Evolutionary conservation across 192 early-diverging fungal species (phyloP).

Genomic region (Funneliformis mosseae): DNA sequence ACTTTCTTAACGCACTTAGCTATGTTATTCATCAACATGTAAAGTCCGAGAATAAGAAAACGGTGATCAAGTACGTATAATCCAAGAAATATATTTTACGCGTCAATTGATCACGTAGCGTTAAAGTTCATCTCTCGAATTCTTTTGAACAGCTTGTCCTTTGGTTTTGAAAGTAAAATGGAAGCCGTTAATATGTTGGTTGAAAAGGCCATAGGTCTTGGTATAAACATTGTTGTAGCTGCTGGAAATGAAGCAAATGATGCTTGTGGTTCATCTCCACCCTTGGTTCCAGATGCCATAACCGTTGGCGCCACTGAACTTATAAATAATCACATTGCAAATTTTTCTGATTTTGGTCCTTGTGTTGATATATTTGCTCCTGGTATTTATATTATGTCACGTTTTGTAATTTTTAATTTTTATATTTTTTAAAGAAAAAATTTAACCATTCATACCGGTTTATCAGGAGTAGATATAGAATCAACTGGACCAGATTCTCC

Average conservation of each 20-base stretch:
- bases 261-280: conserved; percentile 52
- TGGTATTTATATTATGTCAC: conserved; percentile 58
- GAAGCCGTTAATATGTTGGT: conserved; percentile 31
- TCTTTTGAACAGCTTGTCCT: conserved; percentile 42
- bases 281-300: conserved; percentile 55
- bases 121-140: conserved; percentile 31
- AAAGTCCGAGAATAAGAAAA: not conserved
- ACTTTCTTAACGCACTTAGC: conserved; percentile 68
- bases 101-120: conserved; percentile 25
- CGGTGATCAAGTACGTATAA: conserved; percentile 36
- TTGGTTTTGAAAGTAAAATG: conserved; percentile 34
- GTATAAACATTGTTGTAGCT: conserved; percentile 58
- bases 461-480: too few relatives aligned
- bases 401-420: conserved; percentile 44
- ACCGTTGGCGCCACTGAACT: conserved; percentile 82
- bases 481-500: too few relatives aligned
- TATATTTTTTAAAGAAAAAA: too few relatives aligned
- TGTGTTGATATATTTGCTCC: conserved; percentile 97
- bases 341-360: conserved; percentile 83
- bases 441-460: too few relatives aligned
- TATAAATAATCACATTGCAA: conserved; percentile 70
- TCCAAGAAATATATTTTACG: not conserved
- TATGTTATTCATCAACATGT: conserved; percentile 32
- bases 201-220: conserved; percentile 40
- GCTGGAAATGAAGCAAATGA: conserved; percentile 64